These are phyloP conservation scores for Macrophomina pseudophaseolina DNA, from an alignment of 2,329 filamentous ascomycete species.

Conservation along the genomic window DNA sequence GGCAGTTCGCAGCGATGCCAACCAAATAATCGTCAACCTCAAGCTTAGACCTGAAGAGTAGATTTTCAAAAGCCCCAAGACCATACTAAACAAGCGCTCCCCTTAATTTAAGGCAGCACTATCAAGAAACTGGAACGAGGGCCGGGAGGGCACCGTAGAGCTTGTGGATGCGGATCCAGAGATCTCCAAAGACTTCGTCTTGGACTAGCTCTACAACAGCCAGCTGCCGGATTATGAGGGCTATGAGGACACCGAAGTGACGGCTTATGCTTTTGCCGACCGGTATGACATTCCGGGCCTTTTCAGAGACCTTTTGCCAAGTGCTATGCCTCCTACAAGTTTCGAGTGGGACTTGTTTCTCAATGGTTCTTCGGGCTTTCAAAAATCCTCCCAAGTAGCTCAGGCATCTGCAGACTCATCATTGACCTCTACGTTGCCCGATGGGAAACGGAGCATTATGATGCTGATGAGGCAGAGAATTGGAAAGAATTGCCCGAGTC, in stretches of 20 bases:
- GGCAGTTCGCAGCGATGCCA: too few species aligned
- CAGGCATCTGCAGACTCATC: not conserved
- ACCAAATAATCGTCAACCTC: not conserved
- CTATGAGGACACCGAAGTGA: not conserved
- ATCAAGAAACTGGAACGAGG: not conserved
- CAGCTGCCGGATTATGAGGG: too few species aligned
- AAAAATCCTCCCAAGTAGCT: not conserved
- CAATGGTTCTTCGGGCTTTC: not conserved
- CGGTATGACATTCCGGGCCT: constrained; percentile 9
- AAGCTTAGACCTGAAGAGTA: not conserved
- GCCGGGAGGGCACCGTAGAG: not conserved
- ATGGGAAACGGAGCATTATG: not conserved
- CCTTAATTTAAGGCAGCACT: not conserved
- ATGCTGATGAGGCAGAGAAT: not conserved
- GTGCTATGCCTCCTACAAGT: not conserved
- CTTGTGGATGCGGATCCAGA: not conserved
- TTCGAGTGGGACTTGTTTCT: not conserved
- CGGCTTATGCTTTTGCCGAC: constrained; percentile 4
- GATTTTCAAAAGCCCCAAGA: not conserved
- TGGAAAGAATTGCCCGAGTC: not conserved
- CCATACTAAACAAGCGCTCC: not conserved
- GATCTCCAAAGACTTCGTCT: not conserved
- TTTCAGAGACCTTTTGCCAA: not conserved
- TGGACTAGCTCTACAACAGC: constrained; percentile 1
- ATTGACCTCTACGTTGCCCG: not conserved